Conservation (phyloP, 495 filamentous ascomycete species). For the Umbilicaria muhlenbergii region DNA sequence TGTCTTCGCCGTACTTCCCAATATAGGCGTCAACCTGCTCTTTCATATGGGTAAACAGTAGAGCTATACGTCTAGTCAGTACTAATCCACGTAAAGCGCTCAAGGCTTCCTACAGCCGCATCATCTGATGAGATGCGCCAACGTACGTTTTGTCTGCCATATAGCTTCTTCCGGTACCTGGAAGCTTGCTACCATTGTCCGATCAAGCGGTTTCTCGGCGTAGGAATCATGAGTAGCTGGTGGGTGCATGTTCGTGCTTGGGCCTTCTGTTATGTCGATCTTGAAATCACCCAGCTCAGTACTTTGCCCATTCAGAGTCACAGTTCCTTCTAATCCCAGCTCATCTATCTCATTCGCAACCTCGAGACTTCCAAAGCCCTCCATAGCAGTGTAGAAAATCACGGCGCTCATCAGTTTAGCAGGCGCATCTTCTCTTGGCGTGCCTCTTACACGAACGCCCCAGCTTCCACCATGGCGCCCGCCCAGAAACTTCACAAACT, state of each 20-base stretch:
- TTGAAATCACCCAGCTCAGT: constrained; percentile 70
- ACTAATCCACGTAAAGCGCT: constrained; percentile 12
- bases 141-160: constrained; percentile 71
- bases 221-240: constrained; percentile 45
- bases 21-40: constrained; percentile 52
- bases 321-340: constrained; percentile 52
- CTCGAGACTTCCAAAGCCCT: constrained; percentile 56
- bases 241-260: constrained; percentile 45
- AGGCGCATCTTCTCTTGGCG: constrained; percentile 50
- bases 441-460: constrained; percentile 77
- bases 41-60: constrained; percentile 68
- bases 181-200: constrained; percentile 57
- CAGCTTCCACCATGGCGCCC: constrained; percentile 81
- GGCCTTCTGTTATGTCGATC: constrained; percentile 58
- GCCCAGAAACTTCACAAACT: constrained; percentile 85
- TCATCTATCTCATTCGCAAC: constrained; percentile 34
- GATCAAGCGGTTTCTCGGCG: constrained; percentile 57
- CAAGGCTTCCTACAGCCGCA: constrained; percentile 1
- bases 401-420: constrained; percentile 56
- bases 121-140: background rate
- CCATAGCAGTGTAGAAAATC: constrained; percentile 65
- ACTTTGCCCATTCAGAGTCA: constrained; percentile 61
- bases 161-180: constrained; percentile 49
- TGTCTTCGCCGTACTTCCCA: constrained; percentile 33
- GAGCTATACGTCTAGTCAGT: constrained; percentile 18